Evolutionary conservation across 805 yeast genomes (phyloP).

Genomic region (Kuraishia ogatae): DNA sequence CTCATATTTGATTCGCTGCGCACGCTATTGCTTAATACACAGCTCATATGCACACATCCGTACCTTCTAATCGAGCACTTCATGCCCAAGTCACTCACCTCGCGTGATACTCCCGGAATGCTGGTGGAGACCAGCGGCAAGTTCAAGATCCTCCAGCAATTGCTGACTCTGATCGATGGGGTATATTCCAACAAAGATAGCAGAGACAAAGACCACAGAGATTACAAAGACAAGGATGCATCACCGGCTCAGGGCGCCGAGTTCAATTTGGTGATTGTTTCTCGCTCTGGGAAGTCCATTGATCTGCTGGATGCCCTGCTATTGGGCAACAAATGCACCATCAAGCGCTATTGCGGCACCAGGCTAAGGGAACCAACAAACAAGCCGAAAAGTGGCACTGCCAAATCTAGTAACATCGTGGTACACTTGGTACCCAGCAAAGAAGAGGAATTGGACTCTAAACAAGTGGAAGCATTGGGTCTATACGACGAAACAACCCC

Average conservation of each 20-base stretch:
- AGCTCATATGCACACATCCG: slow-evolving; percentile 83
- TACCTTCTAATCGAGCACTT: slow-evolving; percentile 76
- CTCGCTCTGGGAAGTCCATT: slow-evolving; percentile 57
- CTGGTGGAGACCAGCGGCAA: slow-evolving; percentile 78
- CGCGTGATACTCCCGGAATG: slow-evolving; percentile 63
- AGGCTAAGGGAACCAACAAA: slow-evolving; percentile 40
- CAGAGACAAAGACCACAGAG: neutral
- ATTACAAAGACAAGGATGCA: slow-evolving; percentile 3
- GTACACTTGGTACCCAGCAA: slow-evolving; percentile 37
- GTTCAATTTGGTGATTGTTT: slow-evolving; percentile 59
- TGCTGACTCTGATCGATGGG: slow-evolving; percentile 45
- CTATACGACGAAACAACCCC: slow-evolving; percentile 7
- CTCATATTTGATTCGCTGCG: slow-evolving; percentile 68
- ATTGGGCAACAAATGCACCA: slow-evolving; percentile 48
- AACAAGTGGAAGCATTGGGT: neutral
- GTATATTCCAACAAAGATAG: slow-evolving; percentile 15
- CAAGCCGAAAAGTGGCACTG: slow-evolving; percentile 13
- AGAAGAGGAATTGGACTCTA: slow-evolving; percentile 13
- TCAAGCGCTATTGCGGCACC: slow-evolving; percentile 55
- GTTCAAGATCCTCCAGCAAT: slow-evolving; percentile 58
- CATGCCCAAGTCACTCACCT: slow-evolving; percentile 70
- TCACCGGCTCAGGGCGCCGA: slow-evolving; percentile 6
- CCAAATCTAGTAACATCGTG: slow-evolving; percentile 11
- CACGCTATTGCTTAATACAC: slow-evolving; percentile 67
- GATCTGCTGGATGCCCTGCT: slow-evolving; percentile 70